These are phyloP conservation scores for Quillaja saponaria DNA, from an alignment of 306 rosid genomes.

Conservation along the genomic window DNA sequence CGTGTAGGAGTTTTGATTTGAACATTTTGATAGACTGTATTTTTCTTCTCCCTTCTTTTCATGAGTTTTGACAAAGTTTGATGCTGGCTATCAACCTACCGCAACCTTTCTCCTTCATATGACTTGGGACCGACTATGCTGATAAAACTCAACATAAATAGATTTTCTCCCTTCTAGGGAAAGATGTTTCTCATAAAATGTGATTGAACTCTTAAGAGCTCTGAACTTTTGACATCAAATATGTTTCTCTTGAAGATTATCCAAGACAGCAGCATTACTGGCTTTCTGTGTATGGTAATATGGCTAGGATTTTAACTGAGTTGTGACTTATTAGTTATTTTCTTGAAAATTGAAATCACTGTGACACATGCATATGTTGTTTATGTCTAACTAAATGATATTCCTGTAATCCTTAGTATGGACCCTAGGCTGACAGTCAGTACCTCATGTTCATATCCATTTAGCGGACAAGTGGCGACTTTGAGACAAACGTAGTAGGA, in stretches of 20 bases:
- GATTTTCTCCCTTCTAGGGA: no score
- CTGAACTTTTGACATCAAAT: no score
- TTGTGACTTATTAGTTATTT: conserved; percentile 3
- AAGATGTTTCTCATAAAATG: background rate
- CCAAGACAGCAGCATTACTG: conserved; percentile 6
- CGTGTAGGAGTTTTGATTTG: conserved; percentile 4
- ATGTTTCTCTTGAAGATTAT: conserved; percentile 6
- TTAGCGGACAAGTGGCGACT: conserved; percentile 75
- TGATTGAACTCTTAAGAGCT: no score
- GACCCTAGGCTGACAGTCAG: conserved; percentile 88
- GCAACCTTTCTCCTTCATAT: no score
- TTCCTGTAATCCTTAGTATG: conserved; percentile 61
- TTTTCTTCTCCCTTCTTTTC: background rate
- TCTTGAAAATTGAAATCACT: no score
- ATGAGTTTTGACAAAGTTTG: no score
- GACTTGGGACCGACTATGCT: no score
- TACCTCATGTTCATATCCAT: conserved; percentile 94
- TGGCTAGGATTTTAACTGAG: conserved; percentile 2
- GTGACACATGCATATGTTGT: conserved; percentile 13
- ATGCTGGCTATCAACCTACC: no score
- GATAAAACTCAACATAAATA: no score
- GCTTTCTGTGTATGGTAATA: background rate
- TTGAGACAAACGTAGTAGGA: conserved; percentile 81
- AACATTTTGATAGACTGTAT: background rate
- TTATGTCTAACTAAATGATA: conserved; percentile 22